Base-by-base conservation (phyloP, 1,284 basidiomycete species). In the Mycena sp. region DNA sequence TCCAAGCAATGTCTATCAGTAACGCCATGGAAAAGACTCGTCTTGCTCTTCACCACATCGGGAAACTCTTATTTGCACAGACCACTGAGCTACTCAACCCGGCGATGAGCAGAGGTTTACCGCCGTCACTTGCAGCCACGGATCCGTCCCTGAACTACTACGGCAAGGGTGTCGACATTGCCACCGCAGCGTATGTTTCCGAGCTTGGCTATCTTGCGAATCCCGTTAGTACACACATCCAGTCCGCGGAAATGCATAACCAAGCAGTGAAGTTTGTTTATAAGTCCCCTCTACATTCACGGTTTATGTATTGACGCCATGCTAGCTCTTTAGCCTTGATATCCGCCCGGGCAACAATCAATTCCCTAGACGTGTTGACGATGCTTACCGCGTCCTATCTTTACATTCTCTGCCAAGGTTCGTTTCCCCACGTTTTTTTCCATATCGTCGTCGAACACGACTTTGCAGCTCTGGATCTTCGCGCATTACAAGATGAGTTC, bases 11-110 rank as follows among this genome's bases (percentile, higher is more conserved):
- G 87, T 83, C 91, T 2, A 85, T 96, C 57, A 93, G 92, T 14
- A 94, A 93, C 63, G 90, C 91, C 5, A 94, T 95, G 90, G 94
- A 96, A 76, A 93, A 94, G 75, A 91, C 92, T 6, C 89, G 94
- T 19, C 85, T 95, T 40, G 85, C 90, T 10, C 79, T 96, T 43
- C 87, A 93, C 67, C 92, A 94, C 70, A 85, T 95, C 61, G 94
- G 93, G 62, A 93, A 94, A 76, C 78, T 96, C 45, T 78, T 93
- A 59, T 96, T 94, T 74, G 85, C 92, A n/a, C 94, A 96, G 75
- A 84, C 87, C 70, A 92, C 94, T 0, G 94, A 96, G 76, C 82
- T 95, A 26, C 82, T 92, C 70, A 94, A 95, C 76, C 91, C 91
- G 17, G 69, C 81, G 10, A 93, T 94, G 90, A 95, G 93, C 78